A percentile compares a stretch with the other conserved stretches of the same genome.
phyloP scores from a whole-genome alignment of 768 basidiomycete genomes.

The Psilocybe cubensis region DNA sequence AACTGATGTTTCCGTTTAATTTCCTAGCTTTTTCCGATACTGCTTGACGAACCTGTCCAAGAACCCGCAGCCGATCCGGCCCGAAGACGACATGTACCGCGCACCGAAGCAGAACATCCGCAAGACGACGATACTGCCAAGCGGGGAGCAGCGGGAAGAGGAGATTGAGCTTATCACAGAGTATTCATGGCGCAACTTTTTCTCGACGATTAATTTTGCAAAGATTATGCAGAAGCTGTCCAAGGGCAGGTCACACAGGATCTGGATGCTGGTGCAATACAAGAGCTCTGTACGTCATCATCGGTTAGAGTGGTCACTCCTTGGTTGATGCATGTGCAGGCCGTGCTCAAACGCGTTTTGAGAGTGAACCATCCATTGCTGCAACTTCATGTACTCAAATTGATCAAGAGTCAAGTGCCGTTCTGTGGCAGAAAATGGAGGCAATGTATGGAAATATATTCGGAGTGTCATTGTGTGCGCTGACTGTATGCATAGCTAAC shows the following conservation, averaged over 20 bases:
- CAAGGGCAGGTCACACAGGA: constrained; percentile 92
- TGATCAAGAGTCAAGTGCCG: constrained; percentile 99
- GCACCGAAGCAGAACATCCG: constrained; percentile 61
- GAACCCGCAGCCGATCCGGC: constrained; percentile 56
- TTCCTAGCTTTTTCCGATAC: constrained; percentile 90
- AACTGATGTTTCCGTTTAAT: not conserved
- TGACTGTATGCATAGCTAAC: constrained; percentile 63
- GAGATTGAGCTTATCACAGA: constrained; percentile 93
- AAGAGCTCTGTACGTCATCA: constrained; percentile 83
- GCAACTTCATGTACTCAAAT: constrained; percentile 92
- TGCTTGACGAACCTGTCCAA: constrained; percentile 81
- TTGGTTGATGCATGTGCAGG: constrained; percentile 46
- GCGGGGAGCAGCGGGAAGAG: constrained; percentile 78
- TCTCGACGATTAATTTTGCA: constrained; percentile 95
- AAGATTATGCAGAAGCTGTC: constrained; percentile 98
- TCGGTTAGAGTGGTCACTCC: not conserved
- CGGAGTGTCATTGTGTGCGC: constrained; percentile 1
- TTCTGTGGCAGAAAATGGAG: constrained; percentile 98
- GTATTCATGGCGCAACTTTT: constrained; percentile 98
- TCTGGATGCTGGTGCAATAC: constrained; percentile 96
- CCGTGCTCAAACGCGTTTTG: constrained; percentile 92
- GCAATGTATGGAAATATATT: constrained; percentile 62
- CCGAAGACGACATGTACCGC: constrained; percentile 70
- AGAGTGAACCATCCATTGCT: constrained; percentile 93
- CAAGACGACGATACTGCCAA: constrained; percentile 62